A percentile compares a stretch with the other conserved stretches of the same genome.
These are phyloP conservation scores for Umbelopsis sp. DNA, from an alignment of 192 early-diverging fungal genomes.

Conservation along the genomic window DNA sequence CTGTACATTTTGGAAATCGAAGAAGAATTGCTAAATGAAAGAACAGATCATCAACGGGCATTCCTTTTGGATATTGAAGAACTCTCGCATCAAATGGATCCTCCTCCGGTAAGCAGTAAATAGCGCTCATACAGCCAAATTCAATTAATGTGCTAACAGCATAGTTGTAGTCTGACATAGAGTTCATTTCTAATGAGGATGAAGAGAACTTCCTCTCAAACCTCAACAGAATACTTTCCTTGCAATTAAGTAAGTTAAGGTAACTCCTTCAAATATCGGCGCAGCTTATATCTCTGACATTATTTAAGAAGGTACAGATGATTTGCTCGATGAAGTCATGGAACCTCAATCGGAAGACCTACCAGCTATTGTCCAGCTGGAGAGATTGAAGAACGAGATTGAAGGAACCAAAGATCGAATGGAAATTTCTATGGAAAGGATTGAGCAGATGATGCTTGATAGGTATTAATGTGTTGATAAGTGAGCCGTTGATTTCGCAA, in stretches of 20 bases:
- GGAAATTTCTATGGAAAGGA: neutral
- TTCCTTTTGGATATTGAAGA: neutral
- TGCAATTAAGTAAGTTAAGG: too few species aligned
- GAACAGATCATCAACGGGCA: neutral
- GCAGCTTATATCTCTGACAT: too few species aligned
- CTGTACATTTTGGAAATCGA: slow-evolving; percentile 3
- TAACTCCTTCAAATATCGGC: too few species aligned
- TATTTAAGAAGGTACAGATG: neutral
- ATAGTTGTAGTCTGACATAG: too few species aligned
- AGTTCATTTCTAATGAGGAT: too few species aligned
- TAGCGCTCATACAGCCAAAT: too few species aligned
- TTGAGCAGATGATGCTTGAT: neutral
- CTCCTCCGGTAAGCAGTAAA: neutral
- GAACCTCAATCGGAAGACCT: neutral
- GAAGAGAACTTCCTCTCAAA: too few species aligned
- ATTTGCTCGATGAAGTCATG: neutral
- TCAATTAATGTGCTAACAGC: too few species aligned
- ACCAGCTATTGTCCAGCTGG: neutral
- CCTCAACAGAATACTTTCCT: too few species aligned
- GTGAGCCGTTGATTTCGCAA: neutral
- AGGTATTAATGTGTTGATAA: neutral
- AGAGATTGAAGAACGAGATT: neutral
- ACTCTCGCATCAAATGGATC: neutral
- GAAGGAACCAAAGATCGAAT: neutral
- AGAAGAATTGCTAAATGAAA: neutral